A percentile compares a stretch with the other conserved stretches of the same genome.
Conservation (phyloP, 75 land plant species). For the Selaginella tamariscina region DNA sequence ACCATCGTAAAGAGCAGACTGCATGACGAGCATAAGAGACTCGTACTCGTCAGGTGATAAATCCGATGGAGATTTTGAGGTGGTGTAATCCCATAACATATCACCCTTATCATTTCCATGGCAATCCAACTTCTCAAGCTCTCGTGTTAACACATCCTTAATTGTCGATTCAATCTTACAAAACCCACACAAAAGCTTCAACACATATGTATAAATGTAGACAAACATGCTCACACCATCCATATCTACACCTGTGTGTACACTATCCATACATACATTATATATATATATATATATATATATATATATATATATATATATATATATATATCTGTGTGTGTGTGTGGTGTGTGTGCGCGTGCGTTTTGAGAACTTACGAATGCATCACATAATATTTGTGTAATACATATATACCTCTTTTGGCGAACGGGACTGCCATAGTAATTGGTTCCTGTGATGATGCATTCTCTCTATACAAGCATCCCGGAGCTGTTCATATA, state of each 20-base stretch:
- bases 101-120: not conserved
- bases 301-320: too few species aligned
- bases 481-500: not conserved
- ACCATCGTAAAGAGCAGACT: not conserved
- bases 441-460: not conserved
- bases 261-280: too few species aligned
- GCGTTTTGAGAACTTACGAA: too few species aligned
- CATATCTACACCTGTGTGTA: not conserved
- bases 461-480: not conserved
- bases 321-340: too few species aligned
- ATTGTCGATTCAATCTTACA: not conserved
- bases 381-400: too few species aligned
- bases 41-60: not conserved
- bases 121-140: not conserved
- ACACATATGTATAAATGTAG: not conserved
- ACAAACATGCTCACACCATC: too few species aligned
- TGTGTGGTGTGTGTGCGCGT: too few species aligned
- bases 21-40: not conserved
- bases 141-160: not conserved
- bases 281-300: too few species aligned
- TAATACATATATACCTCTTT: too few species aligned
- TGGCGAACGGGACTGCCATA: not conserved
- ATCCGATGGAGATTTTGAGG: not conserved
- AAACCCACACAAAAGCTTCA: not conserved
- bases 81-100: not conserved